Evolutionary conservation across 164 flowering plant species (phyloP).

Genomic region (Brasenia schreberi): DNA sequence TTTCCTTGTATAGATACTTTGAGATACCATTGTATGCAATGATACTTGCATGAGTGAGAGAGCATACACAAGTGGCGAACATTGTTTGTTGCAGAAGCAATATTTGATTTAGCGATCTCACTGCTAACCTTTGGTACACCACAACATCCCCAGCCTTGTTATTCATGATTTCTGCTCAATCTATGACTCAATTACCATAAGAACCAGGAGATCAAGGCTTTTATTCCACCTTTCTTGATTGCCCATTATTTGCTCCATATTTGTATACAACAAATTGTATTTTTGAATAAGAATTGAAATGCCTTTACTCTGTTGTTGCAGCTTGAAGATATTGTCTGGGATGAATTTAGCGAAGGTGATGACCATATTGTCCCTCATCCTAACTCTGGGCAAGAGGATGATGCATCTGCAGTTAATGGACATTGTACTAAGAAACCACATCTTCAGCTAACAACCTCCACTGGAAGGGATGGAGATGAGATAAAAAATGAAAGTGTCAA

Average conservation of each 20-base stretch:
- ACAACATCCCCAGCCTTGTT: too few species aligned
- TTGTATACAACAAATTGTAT: too few species aligned
- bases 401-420: conserved; percentile 8
- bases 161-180: too few species aligned
- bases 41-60: too few species aligned
- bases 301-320: conserved; percentile 15
- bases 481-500: conserved; percentile 7
- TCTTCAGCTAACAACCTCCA: conserved; percentile 16
- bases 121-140: too few species aligned
- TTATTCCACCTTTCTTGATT: background rate
- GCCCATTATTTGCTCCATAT: background rate
- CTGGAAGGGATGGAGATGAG: conserved; percentile 11
- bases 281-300: background rate
- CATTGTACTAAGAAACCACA: conserved; percentile 33
- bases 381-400: conserved; percentile 7
- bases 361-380: conserved; percentile 75
- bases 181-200: too few species aligned
- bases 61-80: too few species aligned
- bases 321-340: conserved; percentile 67
- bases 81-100: too few species aligned
- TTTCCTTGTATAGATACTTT: too few species aligned
- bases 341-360: conserved; percentile 40
- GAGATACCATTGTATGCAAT: too few species aligned
- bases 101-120: too few species aligned
- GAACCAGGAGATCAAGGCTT: too few species aligned